Conservation (phyloP, 352 stramenopile species). For the Globisporangium mamillatum region DNA sequence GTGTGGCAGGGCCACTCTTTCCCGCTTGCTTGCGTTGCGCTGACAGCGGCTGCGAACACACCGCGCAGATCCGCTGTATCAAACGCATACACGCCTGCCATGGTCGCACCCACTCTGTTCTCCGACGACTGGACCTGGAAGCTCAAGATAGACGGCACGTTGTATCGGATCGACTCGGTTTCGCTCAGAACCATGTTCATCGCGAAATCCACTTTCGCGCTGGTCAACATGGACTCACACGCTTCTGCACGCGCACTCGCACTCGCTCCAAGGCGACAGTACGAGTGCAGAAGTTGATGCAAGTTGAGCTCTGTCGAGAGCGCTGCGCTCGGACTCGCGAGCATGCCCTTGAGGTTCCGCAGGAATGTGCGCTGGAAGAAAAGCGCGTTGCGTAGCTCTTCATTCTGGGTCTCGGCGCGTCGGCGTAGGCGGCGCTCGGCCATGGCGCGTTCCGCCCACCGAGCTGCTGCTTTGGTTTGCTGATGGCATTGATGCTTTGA, state of each 20-base stretch:
- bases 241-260: not conserved
- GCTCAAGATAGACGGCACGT: not conserved
- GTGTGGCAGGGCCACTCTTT: not conserved
- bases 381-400: slow-evolving; percentile 1
- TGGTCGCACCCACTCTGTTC: slow-evolving; percentile 1
- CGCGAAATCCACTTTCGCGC: slow-evolving; percentile 7
- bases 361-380: slow-evolving; percentile 5
- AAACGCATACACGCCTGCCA: slow-evolving; percentile 1
- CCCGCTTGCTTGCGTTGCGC: not conserved
- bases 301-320: slow-evolving; percentile 8
- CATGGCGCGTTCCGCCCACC: not conserved
- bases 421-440: not conserved
- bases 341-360: slow-evolving; percentile 10
- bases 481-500: not conserved
- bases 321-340: not conserved
- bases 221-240: not conserved
- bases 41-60: not conserved
- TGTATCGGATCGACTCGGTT: slow-evolving; percentile 2
- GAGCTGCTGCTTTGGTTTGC: not conserved
- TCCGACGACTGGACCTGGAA: not conserved
- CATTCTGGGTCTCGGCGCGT: slow-evolving; percentile 1
- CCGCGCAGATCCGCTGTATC: not conserved
- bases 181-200: slow-evolving; percentile 6
- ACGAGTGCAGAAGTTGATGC: slow-evolving; percentile 10
- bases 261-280: slow-evolving; percentile 6